Evolutionary conservation across 345 rosid species (phyloP).

Genomic region (Corchorus olitorius): DNA sequence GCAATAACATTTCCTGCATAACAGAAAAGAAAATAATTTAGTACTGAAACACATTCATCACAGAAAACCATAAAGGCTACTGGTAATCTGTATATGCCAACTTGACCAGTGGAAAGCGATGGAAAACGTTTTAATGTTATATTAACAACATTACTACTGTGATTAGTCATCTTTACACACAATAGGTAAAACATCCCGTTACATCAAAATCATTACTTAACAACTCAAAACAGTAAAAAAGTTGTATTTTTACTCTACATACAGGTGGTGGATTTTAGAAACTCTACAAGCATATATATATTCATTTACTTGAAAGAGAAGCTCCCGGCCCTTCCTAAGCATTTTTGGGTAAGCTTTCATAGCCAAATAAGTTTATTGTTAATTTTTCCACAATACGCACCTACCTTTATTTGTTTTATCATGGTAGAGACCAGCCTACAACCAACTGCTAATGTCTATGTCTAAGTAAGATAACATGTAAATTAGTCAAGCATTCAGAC

Average conservation of each 20-base stretch:
- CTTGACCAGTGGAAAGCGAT: not conserved
- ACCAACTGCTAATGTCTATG: not conserved
- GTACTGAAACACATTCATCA: not conserved
- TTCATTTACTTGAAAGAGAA: slow-evolving; percentile 3
- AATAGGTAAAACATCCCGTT: not conserved
- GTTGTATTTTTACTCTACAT: not conserved
- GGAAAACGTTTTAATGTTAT: not conserved
- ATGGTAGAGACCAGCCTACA: slow-evolving; percentile 3
- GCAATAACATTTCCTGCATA: slow-evolving; percentile 87
- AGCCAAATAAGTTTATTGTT: not conserved
- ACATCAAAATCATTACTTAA: not conserved
- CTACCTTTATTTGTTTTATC: not conserved
- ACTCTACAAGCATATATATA: not conserved
- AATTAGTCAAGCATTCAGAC: not conserved
- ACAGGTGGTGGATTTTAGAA: not conserved
- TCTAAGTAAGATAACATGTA: not conserved
- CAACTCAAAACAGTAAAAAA: not conserved
- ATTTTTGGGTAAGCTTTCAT: not conserved
- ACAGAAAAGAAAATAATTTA: not conserved
- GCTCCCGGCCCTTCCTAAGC: not conserved
- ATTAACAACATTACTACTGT: not conserved
- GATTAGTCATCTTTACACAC: not conserved
- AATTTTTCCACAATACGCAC: not conserved
- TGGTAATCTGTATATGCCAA: not conserved
- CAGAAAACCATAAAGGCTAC: not conserved